phyloP scores from a whole-genome alignment of 805 yeast species.

The Kuraishia borneana region DNA sequence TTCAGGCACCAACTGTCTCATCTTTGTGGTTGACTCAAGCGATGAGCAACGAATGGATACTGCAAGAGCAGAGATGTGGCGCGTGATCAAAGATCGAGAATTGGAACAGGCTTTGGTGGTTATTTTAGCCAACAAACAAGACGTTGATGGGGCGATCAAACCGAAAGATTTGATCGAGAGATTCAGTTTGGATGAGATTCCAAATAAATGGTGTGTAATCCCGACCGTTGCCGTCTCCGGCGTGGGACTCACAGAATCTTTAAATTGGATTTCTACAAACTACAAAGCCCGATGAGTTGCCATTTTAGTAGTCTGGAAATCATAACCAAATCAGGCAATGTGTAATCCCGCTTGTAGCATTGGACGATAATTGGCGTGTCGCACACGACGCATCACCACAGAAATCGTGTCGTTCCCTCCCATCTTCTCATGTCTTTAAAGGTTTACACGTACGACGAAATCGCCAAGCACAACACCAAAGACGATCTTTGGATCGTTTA shows the following conservation, averaged over 20 bases:
- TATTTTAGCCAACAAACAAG: slow-evolving; percentile 87
- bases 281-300: slow-evolving; percentile 5
- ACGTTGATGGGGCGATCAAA: slow-evolving; percentile 56
- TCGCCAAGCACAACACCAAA: slow-evolving; percentile 60
- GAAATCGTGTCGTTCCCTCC: too few species aligned
- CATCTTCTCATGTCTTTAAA: slow-evolving; percentile 16
- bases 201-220: slow-evolving; percentile 82
- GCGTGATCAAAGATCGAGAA: slow-evolving; percentile 76
- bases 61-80: slow-evolving; percentile 64
- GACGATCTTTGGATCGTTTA: slow-evolving; percentile 80
- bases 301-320: neutral
- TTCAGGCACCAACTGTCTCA: slow-evolving; percentile 85
- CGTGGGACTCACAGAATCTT: slow-evolving; percentile 79
- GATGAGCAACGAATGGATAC: slow-evolving; percentile 65
- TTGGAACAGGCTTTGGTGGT: slow-evolving; percentile 69
- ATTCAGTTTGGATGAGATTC: slow-evolving; percentile 48
- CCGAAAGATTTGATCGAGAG: slow-evolving; percentile 73
- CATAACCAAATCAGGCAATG: neutral
- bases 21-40: slow-evolving; percentile 81
- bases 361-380: too few species aligned
- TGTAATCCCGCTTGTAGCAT: too few species aligned
- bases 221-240: slow-evolving; percentile 88
- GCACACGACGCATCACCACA: too few species aligned
- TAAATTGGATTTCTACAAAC: slow-evolving; percentile 75
- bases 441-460: slow-evolving; percentile 52